Percentiles rank a stretch among this genome's conserved stretches.
Evolutionary conservation across 805 yeast genomes (phyloP).

Genomic region (Yamadazyma nakazawae): DNA sequence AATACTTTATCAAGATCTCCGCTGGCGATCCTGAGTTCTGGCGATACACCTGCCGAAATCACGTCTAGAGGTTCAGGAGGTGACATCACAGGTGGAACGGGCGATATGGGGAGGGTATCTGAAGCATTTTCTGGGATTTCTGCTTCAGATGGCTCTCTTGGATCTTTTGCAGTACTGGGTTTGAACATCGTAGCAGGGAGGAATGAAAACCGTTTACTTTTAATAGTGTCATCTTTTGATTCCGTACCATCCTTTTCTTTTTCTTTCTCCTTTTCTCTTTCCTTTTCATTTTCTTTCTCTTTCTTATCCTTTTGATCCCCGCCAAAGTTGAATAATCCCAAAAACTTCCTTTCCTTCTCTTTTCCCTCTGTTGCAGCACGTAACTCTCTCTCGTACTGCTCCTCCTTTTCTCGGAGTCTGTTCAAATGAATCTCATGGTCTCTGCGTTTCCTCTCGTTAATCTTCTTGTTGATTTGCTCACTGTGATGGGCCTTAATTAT

Average conservation of each 20-base stretch:
- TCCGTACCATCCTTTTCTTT: neutral
- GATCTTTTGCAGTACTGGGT: neutral
- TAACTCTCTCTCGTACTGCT: slow-evolving; percentile 33
- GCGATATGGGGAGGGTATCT: neutral
- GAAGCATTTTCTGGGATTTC: neutral
- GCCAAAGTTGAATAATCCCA: slow-evolving; percentile 12
- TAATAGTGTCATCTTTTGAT: neutral
- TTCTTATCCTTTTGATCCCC: slow-evolving; percentile 1
- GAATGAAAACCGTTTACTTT: slow-evolving; percentile 19
- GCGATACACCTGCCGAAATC: neutral
- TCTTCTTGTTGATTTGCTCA: slow-evolving; percentile 32
- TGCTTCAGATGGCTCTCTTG: neutral
- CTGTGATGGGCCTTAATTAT: slow-evolving; percentile 36
- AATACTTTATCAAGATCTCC: slow-evolving; percentile 13
- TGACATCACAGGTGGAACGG: neutral
- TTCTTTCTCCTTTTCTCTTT: neutral
- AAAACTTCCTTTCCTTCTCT: slow-evolving; percentile 15
- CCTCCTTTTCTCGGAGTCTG: slow-evolving; percentile 36
- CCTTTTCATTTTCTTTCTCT: neutral
- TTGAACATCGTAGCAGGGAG: slow-evolving; percentile 15
- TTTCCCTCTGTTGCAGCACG: slow-evolving; percentile 25
- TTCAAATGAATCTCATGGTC: slow-evolving; percentile 38
- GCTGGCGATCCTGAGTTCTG: slow-evolving; percentile 5
- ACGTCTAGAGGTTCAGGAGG: neutral
- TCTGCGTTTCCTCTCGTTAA: slow-evolving; percentile 35